These are phyloP conservation scores for Podospora fimiseda DNA, from an alignment of 495 filamentous ascomycete species.

Conservation along the genomic window DNA sequence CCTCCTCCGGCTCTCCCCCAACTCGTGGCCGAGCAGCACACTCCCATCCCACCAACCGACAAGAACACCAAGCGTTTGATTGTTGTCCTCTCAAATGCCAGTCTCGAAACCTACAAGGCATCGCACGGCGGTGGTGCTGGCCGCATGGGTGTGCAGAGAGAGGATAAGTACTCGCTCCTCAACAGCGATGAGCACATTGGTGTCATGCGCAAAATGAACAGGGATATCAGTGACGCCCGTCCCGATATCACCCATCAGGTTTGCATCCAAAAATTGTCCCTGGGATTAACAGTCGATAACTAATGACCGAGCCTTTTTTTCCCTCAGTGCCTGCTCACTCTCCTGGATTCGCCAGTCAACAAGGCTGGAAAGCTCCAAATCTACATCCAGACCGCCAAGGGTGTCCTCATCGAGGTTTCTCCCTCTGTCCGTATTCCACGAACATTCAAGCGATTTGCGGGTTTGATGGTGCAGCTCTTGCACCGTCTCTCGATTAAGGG, in stretches of 20 bases:
- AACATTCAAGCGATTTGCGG: slow-evolving; percentile 98
- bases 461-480: slow-evolving; percentile 97
- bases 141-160: slow-evolving; percentile 59
- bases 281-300: slow-evolving; percentile 24
- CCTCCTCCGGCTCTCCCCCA: slow-evolving; percentile 86
- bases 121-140: slow-evolving; percentile 53
- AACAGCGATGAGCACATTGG: slow-evolving; percentile 99
- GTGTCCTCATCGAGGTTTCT: slow-evolving; percentile 94
- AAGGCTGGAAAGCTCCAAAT: slow-evolving; percentile 97
- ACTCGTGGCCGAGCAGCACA: slow-evolving; percentile 86
- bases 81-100: slow-evolving; percentile 94
- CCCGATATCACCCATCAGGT: slow-evolving; percentile 99
- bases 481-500: slow-evolving; percentile 94
- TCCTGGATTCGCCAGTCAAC: slow-evolving; percentile 96
- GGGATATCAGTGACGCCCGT: slow-evolving; percentile 94
- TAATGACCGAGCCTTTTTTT: not conserved
- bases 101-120: slow-evolving; percentile 92
- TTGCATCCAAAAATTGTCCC: too few species aligned
- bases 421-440: slow-evolving; percentile 93
- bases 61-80: slow-evolving; percentile 87
- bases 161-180: slow-evolving; percentile 91
- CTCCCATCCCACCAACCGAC: slow-evolving; percentile 74
- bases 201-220: slow-evolving; percentile 97
- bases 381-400: slow-evolving; percentile 95
- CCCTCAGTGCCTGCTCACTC: slow-evolving; percentile 83